Evolutionary conservation across 2,329 filamentous ascomycete species (phyloP).

Genomic region (Xylaria sp.): DNA sequence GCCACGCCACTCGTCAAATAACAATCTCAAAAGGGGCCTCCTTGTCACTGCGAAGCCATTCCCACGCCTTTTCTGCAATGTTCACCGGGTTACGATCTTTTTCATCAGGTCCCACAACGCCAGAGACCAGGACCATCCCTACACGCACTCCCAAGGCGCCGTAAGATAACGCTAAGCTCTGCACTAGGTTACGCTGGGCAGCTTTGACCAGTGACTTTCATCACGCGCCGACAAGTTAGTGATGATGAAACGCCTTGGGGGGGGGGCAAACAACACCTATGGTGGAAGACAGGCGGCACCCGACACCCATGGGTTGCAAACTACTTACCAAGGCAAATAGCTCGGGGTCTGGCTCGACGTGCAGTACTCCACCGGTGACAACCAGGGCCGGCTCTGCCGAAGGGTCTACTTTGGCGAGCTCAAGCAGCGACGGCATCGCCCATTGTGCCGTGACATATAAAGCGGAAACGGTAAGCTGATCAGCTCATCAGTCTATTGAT

Average conservation of each 20-base stretch:
- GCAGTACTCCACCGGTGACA: neutral
- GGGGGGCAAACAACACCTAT: neutral
- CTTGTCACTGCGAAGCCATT: neutral
- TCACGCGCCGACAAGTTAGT: neutral
- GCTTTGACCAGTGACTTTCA: neutral
- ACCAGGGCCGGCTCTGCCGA: neutral
- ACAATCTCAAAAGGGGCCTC: neutral
- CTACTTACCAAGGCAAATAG: neutral
- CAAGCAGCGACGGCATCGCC: neutral
- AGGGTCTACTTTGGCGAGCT: neutral
- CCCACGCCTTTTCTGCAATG: neutral
- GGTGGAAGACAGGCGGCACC: neutral
- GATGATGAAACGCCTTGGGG: neutral
- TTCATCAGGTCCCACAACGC: neutral
- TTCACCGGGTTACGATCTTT: neutral
- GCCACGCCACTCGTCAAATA: neutral
- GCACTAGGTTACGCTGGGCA: neutral
- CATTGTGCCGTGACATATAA: neutral
- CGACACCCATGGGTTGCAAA: neutral
- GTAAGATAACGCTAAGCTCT: neutral
- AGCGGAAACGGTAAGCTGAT: neutral
- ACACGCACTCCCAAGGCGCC: neutral
- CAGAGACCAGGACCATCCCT: neutral
- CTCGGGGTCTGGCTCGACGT: neutral
- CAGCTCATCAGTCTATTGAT: neutral